Conservation (phyloP, 1,284 basidiomycete genomes). For the Leccinum subrobustum region DNA sequence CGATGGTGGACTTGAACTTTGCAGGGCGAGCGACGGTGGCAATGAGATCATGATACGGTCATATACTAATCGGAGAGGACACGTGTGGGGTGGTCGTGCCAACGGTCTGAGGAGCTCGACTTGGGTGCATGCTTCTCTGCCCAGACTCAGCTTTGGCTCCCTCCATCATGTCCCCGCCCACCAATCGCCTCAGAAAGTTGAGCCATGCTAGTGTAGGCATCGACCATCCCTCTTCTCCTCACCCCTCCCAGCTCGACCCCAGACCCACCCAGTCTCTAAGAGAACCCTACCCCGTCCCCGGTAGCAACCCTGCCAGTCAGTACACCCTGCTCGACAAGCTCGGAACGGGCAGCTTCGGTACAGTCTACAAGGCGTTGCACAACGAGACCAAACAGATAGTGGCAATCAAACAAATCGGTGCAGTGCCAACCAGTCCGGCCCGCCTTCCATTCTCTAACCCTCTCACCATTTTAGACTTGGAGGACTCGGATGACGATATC, state of each 20-base stretch:
- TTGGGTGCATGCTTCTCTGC: neutral
- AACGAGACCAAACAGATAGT: slow-evolving; percentile 92
- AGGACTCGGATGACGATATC: slow-evolving; percentile 93
- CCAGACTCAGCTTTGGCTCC: slow-evolving; percentile 15
- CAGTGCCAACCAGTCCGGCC: slow-evolving; percentile 27
- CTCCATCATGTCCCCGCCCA: slow-evolving; percentile 43
- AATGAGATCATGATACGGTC: neutral
- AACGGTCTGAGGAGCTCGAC: neutral
- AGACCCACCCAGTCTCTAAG: slow-evolving; percentile 37
- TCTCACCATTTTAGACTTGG: slow-evolving; percentile 54
- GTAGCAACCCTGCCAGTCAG: slow-evolving; percentile 79
- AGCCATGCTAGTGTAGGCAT: slow-evolving; percentile 39
- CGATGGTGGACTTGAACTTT: neutral
- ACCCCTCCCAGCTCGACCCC: slow-evolving; percentile 51
- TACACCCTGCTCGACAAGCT: slow-evolving; percentile 95
- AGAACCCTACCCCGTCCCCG: slow-evolving; percentile 68
- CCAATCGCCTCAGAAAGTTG: slow-evolving; percentile 45
- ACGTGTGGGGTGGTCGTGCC: slow-evolving; percentile 8
- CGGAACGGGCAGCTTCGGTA: slow-evolving; percentile 96
- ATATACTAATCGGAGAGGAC: neutral
- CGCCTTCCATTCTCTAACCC: slow-evolving; percentile 4
- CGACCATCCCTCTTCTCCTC: slow-evolving; percentile 31
- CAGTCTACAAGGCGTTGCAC: slow-evolving; percentile 96
- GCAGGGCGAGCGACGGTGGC: neutral
- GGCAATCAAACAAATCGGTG: slow-evolving; percentile 97